Conservation (phyloP, 768 basidiomycete genomes). For the Auriscalpium orientale region DNA sequence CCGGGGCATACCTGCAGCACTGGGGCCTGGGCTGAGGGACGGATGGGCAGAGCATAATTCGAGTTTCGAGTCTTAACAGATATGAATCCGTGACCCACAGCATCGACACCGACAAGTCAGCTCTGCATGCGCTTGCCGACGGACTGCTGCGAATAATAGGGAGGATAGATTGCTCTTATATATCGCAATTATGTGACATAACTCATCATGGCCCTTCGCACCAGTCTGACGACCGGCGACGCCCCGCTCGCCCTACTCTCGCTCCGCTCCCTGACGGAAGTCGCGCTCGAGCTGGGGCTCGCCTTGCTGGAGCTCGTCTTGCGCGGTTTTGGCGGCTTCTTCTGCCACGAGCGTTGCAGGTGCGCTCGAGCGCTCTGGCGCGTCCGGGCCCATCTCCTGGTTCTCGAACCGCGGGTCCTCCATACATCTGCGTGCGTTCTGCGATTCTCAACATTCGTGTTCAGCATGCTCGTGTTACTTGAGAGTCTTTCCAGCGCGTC, state of each 20-base stretch:
- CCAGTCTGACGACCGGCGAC: background rate
- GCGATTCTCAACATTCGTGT: slow-evolving; percentile 76
- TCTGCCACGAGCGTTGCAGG: slow-evolving; percentile 59
- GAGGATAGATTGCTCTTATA: too few relatives aligned
- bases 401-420: slow-evolving; percentile 85
- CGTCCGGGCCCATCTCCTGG: slow-evolving; percentile 77
- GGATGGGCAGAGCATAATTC: too few relatives aligned
- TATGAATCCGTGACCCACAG: too few relatives aligned
- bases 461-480: slow-evolving; percentile 79
- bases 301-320: slow-evolving; percentile 29
- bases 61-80: too few relatives aligned
- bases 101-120: too few relatives aligned
- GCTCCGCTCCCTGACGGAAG: slow-evolving; percentile 8
- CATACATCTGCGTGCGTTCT: slow-evolving; percentile 52
- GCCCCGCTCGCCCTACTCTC: slow-evolving; percentile 7
- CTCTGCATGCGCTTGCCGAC: too few relatives aligned
- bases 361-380: slow-evolving; percentile 73
- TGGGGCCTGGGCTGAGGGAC: too few relatives aligned
- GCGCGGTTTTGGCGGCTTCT: slow-evolving; percentile 59
- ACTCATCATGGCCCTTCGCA: slow-evolving; percentile 16
- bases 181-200: background rate
- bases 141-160: too few relatives aligned
- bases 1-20: too few relatives aligned
- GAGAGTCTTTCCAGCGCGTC: slow-evolving; percentile 68
- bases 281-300: slow-evolving; percentile 12